These are phyloP conservation scores for Umbelopsis vinacea DNA, from an alignment of 192 early-diverging fungal species.

Conservation along the genomic window DNA sequence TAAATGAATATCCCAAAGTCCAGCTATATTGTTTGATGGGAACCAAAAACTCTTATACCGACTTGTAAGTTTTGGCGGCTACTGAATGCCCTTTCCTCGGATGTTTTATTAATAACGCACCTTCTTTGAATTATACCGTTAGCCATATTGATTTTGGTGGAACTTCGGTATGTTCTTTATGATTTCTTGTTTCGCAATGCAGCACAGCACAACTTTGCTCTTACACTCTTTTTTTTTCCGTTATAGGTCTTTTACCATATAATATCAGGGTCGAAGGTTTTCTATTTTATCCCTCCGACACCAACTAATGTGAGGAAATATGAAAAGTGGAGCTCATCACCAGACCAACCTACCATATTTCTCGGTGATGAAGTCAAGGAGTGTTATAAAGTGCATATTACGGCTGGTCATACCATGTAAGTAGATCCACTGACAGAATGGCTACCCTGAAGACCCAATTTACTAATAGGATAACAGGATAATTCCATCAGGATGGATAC, in stretches of 20 bases:
- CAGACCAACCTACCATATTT: slow-evolving; percentile 79
- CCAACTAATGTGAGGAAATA: slow-evolving; percentile 85
- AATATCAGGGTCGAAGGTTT: slow-evolving; percentile 81
- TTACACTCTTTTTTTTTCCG: neutral
- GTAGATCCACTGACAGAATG: neutral
- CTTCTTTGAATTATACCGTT: neutral
- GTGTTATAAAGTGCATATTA: slow-evolving; percentile 76
- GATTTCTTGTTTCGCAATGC: too few relatives aligned
- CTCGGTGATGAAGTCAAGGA: slow-evolving; percentile 84
- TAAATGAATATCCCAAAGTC: slow-evolving; percentile 80
- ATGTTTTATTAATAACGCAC: neutral
- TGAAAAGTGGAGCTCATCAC: slow-evolving; percentile 87
- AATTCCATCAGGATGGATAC: slow-evolving; percentile 97
- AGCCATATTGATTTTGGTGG: slow-evolving; percentile 87
- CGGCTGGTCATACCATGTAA: slow-evolving; percentile 86
- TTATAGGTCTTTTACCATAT: slow-evolving; percentile 86
- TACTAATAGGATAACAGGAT: slow-evolving; percentile 53
- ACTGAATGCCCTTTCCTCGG: neutral
- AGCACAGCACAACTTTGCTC: too few relatives aligned
- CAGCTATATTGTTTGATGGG: slow-evolving; percentile 95
- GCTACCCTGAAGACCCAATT: neutral
- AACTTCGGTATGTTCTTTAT: slow-evolving; percentile 50
- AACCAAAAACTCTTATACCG: slow-evolving; percentile 89
- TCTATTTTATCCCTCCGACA: slow-evolving; percentile 90
- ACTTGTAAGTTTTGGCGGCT: slow-evolving; percentile 60